phyloP scores from a whole-genome alignment of 1,284 basidiomycete species.

The Rhizopogon parksii region DNA sequence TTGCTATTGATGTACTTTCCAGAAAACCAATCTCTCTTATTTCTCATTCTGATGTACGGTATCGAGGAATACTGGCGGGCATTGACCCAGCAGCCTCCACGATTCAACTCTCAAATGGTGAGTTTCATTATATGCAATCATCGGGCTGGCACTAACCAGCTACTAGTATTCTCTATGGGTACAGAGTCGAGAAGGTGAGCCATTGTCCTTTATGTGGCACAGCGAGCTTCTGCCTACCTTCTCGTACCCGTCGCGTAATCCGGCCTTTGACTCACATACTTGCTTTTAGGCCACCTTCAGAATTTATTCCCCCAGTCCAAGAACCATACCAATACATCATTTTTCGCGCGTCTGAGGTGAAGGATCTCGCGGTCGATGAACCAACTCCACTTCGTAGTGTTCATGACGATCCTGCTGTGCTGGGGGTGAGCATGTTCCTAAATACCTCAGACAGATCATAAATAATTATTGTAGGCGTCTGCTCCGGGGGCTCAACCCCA shows the following conservation, averaged over 20 bases:
- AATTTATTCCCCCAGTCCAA: slow-evolving; percentile 71
- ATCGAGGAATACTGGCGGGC: slow-evolving; percentile 78
- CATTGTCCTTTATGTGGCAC: slow-evolving; percentile 63
- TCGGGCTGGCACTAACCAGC: slow-evolving; percentile 4
- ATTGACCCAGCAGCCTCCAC: slow-evolving; percentile 81
- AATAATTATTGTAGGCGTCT: slow-evolving; percentile 23
- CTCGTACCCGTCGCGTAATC: slow-evolving; percentile 3
- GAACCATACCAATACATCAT: slow-evolving; percentile 79
- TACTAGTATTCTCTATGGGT: slow-evolving; percentile 78
- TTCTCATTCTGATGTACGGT: slow-evolving; percentile 86
- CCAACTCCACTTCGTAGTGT: slow-evolving; percentile 52
- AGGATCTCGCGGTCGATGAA: slow-evolving; percentile 72
- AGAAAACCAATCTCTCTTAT: slow-evolving; percentile 87
- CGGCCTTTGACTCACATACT: slow-evolving; percentile 10
- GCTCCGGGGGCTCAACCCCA: slow-evolving; percentile 28
- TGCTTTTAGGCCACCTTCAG: slow-evolving; percentile 48
- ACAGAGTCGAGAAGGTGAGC: slow-evolving; percentile 77
- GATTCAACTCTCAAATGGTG: slow-evolving; percentile 82
- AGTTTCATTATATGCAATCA: slow-evolving; percentile 14
- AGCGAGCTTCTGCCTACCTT: slow-evolving; percentile 31
- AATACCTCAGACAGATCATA: background rate
- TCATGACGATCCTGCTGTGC: slow-evolving; percentile 71
- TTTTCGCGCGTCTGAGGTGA: slow-evolving; percentile 77
- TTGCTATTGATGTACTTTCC: slow-evolving; percentile 11
- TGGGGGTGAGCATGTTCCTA: slow-evolving; percentile 50